These are phyloP conservation scores for Carpinus fangiana DNA, from an alignment of 306 rosid species.

Conservation along the genomic window DNA sequence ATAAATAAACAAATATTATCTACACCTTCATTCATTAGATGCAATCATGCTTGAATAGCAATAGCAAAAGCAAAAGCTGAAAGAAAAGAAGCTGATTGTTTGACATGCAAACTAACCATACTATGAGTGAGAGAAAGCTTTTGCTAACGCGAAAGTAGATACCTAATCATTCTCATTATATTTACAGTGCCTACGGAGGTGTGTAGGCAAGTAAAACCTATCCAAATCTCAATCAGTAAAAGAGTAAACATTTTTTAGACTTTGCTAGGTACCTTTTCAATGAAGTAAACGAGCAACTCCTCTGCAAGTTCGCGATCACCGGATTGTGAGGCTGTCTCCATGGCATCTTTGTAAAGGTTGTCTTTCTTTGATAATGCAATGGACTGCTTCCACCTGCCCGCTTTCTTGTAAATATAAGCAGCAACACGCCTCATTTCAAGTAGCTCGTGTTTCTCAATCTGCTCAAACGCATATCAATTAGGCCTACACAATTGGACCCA, in stretches of 20 bases:
- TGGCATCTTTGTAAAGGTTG: conserved; percentile 97
- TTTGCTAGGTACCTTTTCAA: conserved; percentile 69
- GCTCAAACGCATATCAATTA: conserved; percentile 36
- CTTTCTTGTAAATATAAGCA: conserved; percentile 97
- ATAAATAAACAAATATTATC: background rate
- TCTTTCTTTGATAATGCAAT: conserved; percentile 98
- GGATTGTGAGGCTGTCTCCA: conserved; percentile 99
- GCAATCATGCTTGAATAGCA: background rate
- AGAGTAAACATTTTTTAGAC: background rate
- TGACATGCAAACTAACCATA: background rate
- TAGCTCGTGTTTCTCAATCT: conserved; percentile 98
- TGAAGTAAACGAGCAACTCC: conserved; percentile 91
- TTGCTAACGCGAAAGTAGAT: background rate
- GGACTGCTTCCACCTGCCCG: conserved; percentile 99
- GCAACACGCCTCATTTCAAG: conserved; percentile 99
- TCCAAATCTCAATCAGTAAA: background rate
- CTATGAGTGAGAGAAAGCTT: background rate
- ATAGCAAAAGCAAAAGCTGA: background rate
- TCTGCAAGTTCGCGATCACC: conserved; percentile 99
- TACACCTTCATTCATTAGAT: background rate
- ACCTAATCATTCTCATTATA: conserved; percentile 13
- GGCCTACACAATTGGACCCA: conserved; percentile 20
- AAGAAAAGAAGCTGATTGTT: background rate
- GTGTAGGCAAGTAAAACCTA: conserved; percentile 6
- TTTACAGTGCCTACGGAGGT: background rate